Conservation (phyloP, 202 grass and related monocot genomes). For the Cymbopogon flexuosus region DNA sequence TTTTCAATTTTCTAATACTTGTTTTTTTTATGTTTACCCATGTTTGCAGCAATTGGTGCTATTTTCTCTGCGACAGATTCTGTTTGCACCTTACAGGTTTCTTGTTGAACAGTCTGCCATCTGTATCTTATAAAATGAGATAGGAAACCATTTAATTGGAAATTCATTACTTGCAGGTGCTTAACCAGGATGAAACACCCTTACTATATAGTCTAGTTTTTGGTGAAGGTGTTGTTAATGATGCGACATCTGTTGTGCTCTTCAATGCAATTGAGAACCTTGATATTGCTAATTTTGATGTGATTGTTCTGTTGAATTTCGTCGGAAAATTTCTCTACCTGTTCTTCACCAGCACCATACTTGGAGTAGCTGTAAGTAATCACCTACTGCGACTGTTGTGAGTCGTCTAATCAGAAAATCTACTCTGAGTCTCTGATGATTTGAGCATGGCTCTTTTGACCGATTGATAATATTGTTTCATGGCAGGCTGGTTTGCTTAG, state of each 20-base stretch:
- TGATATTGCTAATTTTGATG: slow-evolving; percentile 70
- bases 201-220: slow-evolving; percentile 92
- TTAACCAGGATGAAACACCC: slow-evolving; percentile 92
- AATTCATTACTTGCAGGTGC: slow-evolving; percentile 61
- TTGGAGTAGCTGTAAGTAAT: slow-evolving; percentile 77
- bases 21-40: slow-evolving; percentile 9
- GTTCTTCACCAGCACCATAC: slow-evolving; percentile 66
- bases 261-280: slow-evolving; percentile 90
- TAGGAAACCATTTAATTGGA: slow-evolving; percentile 5
- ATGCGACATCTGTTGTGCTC: slow-evolving; percentile 92
- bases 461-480: slow-evolving; percentile 31
- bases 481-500: slow-evolving; percentile 79
- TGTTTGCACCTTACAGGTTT: slow-evolving; percentile 97
- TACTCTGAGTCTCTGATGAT: neutral
- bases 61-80: slow-evolving; percentile 95
- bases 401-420: slow-evolving; percentile 8
- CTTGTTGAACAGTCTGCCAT: slow-evolving; percentile 7
- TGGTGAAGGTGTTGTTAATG: slow-evolving; percentile 95
- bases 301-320: slow-evolving; percentile 55
- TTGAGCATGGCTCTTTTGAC: slow-evolving; percentile 21
- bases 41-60: slow-evolving; percentile 72
- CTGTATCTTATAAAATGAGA: slow-evolving; percentile 22
- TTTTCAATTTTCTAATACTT: slow-evolving; percentile 14
- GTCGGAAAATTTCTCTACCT: slow-evolving; percentile 75
- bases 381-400: neutral